These are phyloP conservation scores for Penicillium ucsense DNA, from an alignment of 495 filamentous ascomycete species.

Conservation along the genomic window DNA sequence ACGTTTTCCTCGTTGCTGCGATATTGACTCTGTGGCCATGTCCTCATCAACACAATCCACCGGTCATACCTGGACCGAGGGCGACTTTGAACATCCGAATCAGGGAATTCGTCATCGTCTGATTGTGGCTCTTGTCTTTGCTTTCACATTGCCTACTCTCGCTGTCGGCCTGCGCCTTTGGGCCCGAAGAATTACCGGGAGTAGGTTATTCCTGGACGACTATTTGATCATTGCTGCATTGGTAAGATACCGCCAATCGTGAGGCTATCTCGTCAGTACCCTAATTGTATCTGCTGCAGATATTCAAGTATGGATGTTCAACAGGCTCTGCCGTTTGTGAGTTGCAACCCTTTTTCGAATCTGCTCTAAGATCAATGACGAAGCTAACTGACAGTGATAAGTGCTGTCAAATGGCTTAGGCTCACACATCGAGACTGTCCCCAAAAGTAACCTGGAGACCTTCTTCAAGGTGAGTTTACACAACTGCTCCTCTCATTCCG, in stretches of 20 bases:
- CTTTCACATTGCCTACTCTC: constrained; percentile 18
- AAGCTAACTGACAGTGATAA: constrained; percentile 1
- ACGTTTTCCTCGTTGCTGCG: not conserved
- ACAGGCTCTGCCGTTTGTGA: constrained; percentile 19
- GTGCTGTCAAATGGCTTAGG: constrained; percentile 26
- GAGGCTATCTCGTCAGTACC: not conserved
- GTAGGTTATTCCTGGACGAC: constrained; percentile 23
- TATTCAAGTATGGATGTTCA: constrained; percentile 29
- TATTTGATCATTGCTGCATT: constrained; percentile 29
- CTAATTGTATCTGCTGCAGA: constrained; percentile 2
- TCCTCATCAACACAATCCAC: constrained; percentile 5
- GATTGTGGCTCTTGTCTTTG: constrained; percentile 21
- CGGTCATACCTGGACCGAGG: constrained; percentile 9
- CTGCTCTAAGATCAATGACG: no score
- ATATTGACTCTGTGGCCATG: constrained; percentile 2
- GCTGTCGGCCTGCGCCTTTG: constrained; percentile 23
- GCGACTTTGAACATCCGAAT: constrained; percentile 20
- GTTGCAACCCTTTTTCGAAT: not conserved
- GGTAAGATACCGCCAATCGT: constrained; percentile 6
- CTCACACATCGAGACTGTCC: constrained; percentile 24
- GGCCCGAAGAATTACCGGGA: constrained; percentile 17
- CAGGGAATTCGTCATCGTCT: constrained; percentile 15
- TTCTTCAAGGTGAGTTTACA: constrained; percentile 18
- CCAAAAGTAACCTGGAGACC: constrained; percentile 14
- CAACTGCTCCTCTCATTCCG: not conserved